A percentile compares a stretch with the other conserved stretches of the same genome.
phyloP scores from a whole-genome alignment of 768 basidiomycete species.

The Termitomyces eurrhizus region DNA sequence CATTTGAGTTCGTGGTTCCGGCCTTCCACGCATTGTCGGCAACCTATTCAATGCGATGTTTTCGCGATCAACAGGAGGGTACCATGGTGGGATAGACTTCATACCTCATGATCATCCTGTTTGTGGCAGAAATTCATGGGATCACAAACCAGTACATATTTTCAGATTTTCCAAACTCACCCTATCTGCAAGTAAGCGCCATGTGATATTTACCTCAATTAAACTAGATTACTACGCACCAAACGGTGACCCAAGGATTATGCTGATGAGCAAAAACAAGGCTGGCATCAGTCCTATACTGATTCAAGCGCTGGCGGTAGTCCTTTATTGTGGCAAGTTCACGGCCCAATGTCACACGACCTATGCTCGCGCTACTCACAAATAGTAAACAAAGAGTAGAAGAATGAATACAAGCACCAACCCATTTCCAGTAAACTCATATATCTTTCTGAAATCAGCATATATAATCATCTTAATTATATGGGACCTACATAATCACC shows the following conservation, averaged over 20 bases:
- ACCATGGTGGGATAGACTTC: background rate
- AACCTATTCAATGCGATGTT: background rate
- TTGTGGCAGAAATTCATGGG: background rate
- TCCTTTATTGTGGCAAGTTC: conserved; percentile 22
- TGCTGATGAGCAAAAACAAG: conserved; percentile 44
- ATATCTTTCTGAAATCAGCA: background rate
- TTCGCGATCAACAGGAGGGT: background rate
- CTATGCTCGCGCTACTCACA: background rate
- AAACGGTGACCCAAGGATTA: conserved; percentile 53
- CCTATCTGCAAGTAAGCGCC: background rate
- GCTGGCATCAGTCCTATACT: conserved; percentile 50
- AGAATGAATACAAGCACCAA: background rate
- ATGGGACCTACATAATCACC: conserved; percentile 40
- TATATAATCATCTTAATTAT: background rate
- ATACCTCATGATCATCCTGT: conserved; percentile 4
- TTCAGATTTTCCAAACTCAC: background rate
- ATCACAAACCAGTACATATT: background rate
- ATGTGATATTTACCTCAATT: background rate
- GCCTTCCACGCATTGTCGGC: conserved; percentile 8
- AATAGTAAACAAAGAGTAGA: background rate
- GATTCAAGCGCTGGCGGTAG: conserved; percentile 46
- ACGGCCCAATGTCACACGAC: background rate
- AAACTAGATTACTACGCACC: background rate
- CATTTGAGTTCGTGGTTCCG: conserved; percentile 33
- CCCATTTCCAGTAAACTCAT: background rate